phyloP scores from a whole-genome alignment of 441 rosid species.

The Aquilaria agallochum region DNA sequence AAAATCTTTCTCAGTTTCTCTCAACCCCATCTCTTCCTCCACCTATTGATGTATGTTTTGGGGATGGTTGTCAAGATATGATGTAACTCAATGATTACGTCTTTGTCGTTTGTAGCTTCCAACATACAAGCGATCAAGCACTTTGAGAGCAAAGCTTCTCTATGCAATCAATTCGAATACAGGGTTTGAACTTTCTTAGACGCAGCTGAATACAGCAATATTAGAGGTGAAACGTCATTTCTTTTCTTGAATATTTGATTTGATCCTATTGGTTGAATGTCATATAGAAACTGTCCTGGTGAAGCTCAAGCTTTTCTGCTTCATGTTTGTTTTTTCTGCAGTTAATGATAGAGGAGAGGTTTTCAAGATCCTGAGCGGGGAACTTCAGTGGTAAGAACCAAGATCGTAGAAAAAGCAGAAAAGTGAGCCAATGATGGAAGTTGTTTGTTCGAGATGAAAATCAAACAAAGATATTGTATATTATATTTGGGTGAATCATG shows the following conservation, averaged over 20 bases:
- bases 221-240: conserved; percentile 27
- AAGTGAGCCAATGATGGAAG: no score
- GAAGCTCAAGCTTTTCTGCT: background rate
- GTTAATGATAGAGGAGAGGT: no score
- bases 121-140: conserved; percentile 84
- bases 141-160: conserved; percentile 86
- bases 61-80: no score
- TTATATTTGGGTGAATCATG: no score
- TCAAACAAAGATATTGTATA: no score
- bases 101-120: conserved; percentile 71
- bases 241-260: conserved; percentile 10
- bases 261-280: conserved; percentile 1
- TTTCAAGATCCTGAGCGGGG: no score
- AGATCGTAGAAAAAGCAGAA: no score
- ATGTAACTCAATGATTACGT: background rate
- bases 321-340: no score
- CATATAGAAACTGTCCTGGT: background rate
- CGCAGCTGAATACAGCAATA: conserved; percentile 4
- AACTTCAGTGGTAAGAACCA: no score
- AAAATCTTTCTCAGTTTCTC: no score
- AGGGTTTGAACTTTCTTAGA: conserved; percentile 96
- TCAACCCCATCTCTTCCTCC: background rate
- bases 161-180: conserved; percentile 97
- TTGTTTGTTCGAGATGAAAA: no score
- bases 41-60: conserved; percentile 15